A percentile compares a stretch with the other conserved stretches of the same genome.
phyloP scores from a whole-genome alignment of 345 rosid species.

The Populus simonii region DNA sequence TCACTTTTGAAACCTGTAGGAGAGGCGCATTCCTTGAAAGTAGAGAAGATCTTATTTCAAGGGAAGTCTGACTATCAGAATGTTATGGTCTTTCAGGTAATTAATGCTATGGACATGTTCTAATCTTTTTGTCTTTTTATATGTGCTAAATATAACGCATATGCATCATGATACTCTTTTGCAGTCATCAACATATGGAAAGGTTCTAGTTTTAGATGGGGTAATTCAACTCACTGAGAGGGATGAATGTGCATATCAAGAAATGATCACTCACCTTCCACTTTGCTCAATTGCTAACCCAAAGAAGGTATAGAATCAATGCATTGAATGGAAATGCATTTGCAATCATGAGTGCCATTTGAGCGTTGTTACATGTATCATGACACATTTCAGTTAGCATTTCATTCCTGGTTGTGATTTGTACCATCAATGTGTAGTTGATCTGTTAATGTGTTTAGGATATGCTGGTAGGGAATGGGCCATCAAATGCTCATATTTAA shows the following conservation, averaged over 20 bases:
- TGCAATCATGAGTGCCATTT: neutral
- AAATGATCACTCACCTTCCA: slow-evolving; percentile 97
- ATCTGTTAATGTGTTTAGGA: neutral
- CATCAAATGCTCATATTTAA: neutral
- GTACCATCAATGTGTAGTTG: neutral
- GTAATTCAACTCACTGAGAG: slow-evolving; percentile 95
- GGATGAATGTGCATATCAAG: slow-evolving; percentile 98
- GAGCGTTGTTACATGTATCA: neutral
- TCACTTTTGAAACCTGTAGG: slow-evolving; percentile 43
- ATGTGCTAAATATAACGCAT: neutral
- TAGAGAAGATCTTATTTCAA: slow-evolving; percentile 73
- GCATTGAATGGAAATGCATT: neutral
- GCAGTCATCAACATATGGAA: slow-evolving; percentile 93
- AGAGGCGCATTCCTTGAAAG: slow-evolving; percentile 92
- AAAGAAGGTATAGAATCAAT: slow-evolving; percentile 55
- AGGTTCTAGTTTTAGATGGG: slow-evolving; percentile 92
- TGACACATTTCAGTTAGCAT: neutral
- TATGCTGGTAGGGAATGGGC: neutral
- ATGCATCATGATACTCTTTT: neutral
- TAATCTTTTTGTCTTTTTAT: neutral
- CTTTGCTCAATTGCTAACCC: slow-evolving; percentile 87
- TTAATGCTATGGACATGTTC: slow-evolving; percentile 2
- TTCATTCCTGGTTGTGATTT: neutral
- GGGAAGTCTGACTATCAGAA: slow-evolving; percentile 89
- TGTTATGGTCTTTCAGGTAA: slow-evolving; percentile 90